These are phyloP conservation scores for Ganoderma leucocontextum DNA, from an alignment of 1,284 basidiomycete species.

Conservation along the genomic window DNA sequence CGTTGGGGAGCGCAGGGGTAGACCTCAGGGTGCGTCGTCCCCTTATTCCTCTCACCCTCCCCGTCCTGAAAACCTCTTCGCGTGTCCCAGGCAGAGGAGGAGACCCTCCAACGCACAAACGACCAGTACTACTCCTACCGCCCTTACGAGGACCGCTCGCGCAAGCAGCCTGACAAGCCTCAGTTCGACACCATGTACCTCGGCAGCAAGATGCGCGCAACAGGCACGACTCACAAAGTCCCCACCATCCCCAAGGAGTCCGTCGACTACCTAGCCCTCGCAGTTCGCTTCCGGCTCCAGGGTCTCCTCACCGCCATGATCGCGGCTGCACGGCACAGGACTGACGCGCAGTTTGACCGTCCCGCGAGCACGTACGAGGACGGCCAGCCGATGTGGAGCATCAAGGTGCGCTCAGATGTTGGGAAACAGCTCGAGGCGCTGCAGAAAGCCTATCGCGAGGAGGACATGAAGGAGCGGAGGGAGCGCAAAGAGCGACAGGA, in stretches of 20 bases:
- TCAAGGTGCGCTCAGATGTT: conserved; percentile 76
- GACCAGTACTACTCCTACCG: conserved; percentile 67
- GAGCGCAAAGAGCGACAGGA: conserved; percentile 80
- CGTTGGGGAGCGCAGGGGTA: conserved; percentile 83
- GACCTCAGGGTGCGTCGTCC: conserved; percentile 68
- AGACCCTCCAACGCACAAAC: conserved; percentile 71
- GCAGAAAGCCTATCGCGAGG: conserved; percentile 81
- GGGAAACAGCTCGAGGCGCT: conserved; percentile 77
- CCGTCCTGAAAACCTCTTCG: not conserved
- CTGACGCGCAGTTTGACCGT: conserved; percentile 74
- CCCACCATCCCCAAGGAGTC: conserved; percentile 73
- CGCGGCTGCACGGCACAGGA: conserved; percentile 73
- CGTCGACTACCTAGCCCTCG: conserved; percentile 80
- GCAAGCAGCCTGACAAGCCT: conserved; percentile 72
- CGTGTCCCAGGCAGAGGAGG: conserved; percentile 77
- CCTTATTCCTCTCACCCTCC: not conserved
- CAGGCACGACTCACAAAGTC: conserved; percentile 71
- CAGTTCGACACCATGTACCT: conserved; percentile 71
- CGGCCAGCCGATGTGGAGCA: conserved; percentile 79
- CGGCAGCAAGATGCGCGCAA: conserved; percentile 66
- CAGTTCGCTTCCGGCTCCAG: conserved; percentile 78
- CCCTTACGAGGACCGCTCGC: conserved; percentile 74
- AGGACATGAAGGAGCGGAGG: conserved; percentile 75
- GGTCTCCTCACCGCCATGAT: conserved; percentile 78
- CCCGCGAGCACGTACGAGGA: conserved; percentile 71